Percentiles rank a stretch among this genome's conserved stretches.
Conservation (phyloP, 768 basidiomycete genomes). For the Pleurotus platypus region DNA sequence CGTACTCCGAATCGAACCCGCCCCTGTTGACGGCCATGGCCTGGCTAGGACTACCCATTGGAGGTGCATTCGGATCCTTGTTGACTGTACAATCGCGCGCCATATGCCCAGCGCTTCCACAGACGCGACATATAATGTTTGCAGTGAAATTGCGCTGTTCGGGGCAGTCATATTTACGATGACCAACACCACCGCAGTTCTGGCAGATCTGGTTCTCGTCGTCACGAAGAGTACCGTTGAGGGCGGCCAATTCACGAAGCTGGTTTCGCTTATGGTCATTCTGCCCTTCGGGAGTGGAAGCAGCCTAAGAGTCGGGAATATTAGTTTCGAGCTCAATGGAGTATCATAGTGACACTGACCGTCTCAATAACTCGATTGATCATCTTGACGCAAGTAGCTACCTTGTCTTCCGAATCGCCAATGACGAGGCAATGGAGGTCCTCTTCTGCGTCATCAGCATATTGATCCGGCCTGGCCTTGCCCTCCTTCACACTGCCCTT, state of each 20-base stretch:
- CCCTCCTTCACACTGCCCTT: constrained; percentile 99
- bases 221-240: constrained; percentile 98
- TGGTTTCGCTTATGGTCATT: constrained; percentile 99
- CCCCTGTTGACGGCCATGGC: constrained; percentile 43
- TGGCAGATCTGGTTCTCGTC: constrained; percentile 99
- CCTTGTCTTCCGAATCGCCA: constrained; percentile 90
- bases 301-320: constrained; percentile 58
- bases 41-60: constrained; percentile 41
- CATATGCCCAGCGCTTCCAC: constrained; percentile 98
- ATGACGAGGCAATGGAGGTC: constrained; percentile 97
- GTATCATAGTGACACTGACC: constrained; percentile 41
- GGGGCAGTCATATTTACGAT: constrained; percentile 98
- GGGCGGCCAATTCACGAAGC: constrained; percentile 92
- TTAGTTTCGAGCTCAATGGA: not conserved
- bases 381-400: constrained; percentile 85
- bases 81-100: constrained; percentile 95
- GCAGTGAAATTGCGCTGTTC: constrained; percentile 98
- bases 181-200: constrained; percentile 90
- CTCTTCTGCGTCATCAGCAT: constrained; percentile 95
- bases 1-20: constrained; percentile 97
- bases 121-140: constrained; percentile 98
- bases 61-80: constrained; percentile 75
- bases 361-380: constrained; percentile 99
- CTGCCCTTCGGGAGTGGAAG: constrained; percentile 98
- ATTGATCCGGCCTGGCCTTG: constrained; percentile 92